Evolutionary conservation across 768 basidiomycete genomes (phyloP), one percentile per base, ranked within the genome.

Genomic region (Dictyophora rubrovolvata): DNA sequence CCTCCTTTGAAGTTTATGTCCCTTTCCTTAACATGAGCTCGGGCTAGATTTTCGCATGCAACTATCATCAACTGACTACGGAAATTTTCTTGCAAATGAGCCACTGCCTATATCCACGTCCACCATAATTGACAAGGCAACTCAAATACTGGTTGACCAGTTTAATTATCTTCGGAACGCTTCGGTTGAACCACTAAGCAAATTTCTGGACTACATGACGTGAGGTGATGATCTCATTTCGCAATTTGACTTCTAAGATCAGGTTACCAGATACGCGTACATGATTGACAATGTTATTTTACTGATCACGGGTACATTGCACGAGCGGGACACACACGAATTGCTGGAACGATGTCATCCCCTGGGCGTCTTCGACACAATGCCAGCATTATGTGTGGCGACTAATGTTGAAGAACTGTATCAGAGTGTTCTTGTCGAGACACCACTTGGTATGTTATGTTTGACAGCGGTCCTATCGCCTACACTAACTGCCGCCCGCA

Each of bases 251-350:
- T 53, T 37, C 22, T 35, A 51, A 18, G 14, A 33, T 21, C 34
- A 42, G n/a, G 37, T 18, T 42, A 60, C 57, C 71, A 96, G 93
- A 49, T 96, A 96, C 70, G 93, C 85, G 33, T 99, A 98, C 74
- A 99, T 99, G 96, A 98, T 99, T 69, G 96, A 99, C 82, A 99
- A 99, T 70, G 89, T 99, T 67, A 86, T 99, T 60, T 80, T 99
- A 55, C 80, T 99, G 67, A 99, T 98, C 62, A 94, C 96, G 16
- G 96, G 96, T 20, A 98, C 95, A 0, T 74, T 99, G 35, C 94
- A 98, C 67, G 94, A 97, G 72, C 81, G 96, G 60, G 95, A 98
- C 70, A 97, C 95, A 1, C 92, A 96, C 64, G 96, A 99, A 69
- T 82, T 99, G 3, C 75, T 99, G 37, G 92, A 94, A 65, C 84